A percentile compares a stretch with the other conserved stretches of the same genome.
These are phyloP conservation scores for Fusarium nurragi DNA, from an alignment of 2,329 filamentous ascomycete genomes.

Conservation along the genomic window DNA sequence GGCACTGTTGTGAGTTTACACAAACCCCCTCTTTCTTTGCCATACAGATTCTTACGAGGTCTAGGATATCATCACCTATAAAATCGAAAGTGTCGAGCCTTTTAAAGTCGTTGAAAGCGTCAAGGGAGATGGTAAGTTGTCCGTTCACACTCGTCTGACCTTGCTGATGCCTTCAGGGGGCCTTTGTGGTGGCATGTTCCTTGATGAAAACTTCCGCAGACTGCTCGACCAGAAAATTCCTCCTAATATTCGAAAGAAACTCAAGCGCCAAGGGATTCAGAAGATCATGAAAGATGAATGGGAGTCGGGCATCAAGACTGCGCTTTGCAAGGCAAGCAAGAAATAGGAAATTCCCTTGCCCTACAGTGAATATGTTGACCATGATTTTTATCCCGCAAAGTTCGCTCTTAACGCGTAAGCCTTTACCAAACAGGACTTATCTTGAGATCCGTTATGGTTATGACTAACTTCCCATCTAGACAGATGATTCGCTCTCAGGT, in stretches of 20 bases:
- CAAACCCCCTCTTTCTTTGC: not conserved
- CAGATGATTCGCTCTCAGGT: slow-evolving; percentile 15
- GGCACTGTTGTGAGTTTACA: slow-evolving; percentile 48
- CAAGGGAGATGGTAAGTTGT: slow-evolving; percentile 48
- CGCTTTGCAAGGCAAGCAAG: slow-evolving; percentile 22
- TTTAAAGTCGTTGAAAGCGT: slow-evolving; percentile 51
- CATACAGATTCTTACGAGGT: not conserved
- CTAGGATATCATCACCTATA: slow-evolving; percentile 55
- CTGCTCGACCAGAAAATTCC: slow-evolving; percentile 44
- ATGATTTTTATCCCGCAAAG: not conserved
- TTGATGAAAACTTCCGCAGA: slow-evolving; percentile 50
- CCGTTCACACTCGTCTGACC: not conserved
- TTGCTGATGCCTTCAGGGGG: slow-evolving; percentile 40
- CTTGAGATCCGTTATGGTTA: not conserved
- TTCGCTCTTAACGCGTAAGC: slow-evolving; percentile 22
- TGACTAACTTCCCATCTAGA: not conserved
- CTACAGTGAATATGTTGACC: not conserved
- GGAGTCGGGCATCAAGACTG: slow-evolving; percentile 47
- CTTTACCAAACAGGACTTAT: too few species aligned
- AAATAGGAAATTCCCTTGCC: slow-evolving; percentile 19
- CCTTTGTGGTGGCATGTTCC: slow-evolving; percentile 54
- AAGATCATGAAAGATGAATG: slow-evolving; percentile 42
- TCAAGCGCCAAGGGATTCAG: not conserved
- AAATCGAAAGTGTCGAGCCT: slow-evolving; percentile 39
- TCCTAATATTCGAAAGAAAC: slow-evolving; percentile 3